Evolutionary conservation across 768 basidiomycete species (phyloP).

Genomic region (Leccinum subgranulosum): DNA sequence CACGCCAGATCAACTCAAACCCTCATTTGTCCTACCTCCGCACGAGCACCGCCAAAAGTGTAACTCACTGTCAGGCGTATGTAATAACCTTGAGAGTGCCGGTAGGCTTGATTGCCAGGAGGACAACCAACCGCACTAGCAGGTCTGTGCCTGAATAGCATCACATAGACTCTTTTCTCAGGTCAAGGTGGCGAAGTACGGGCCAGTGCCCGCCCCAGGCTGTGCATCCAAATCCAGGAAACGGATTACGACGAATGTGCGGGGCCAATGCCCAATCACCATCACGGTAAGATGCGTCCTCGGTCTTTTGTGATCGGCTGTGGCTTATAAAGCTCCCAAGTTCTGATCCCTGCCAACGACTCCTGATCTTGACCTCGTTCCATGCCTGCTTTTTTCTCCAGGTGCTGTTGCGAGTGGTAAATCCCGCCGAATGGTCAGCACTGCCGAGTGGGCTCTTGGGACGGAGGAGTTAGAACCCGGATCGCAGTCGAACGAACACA

Average conservation of each 20-base stretch:
- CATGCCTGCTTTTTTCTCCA: not conserved
- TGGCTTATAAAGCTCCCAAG: conserved; percentile 12
- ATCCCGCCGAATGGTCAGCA: conserved; percentile 10
- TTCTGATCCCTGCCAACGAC: not conserved
- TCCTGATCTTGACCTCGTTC: not conserved
- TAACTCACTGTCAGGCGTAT: not conserved
- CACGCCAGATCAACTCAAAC: conserved; percentile 7
- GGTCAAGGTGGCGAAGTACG: conserved; percentile 1
- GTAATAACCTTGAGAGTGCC: not conserved
- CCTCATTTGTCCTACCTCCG: conserved; percentile 1
- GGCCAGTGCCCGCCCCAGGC: not conserved
- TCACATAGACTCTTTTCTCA: not conserved
- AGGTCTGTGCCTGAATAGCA: conserved; percentile 5
- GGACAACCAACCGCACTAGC: not conserved
- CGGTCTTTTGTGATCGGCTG: conserved; percentile 1
- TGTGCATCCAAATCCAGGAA: conserved; percentile 3
- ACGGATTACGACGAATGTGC: conserved; percentile 21
- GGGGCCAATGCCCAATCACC: conserved; percentile 14
- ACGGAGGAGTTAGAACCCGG: not conserved
- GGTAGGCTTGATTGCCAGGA: not conserved
- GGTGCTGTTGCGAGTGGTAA: not conserved
- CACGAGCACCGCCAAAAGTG: not conserved
- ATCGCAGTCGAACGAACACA: not conserved
- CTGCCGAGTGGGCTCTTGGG: conserved; percentile 1
- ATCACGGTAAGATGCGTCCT: conserved; percentile 1